Percentiles rank a stretch among this genome's conserved stretches.
These are phyloP conservation scores for Yamadazyma triangularis DNA, from an alignment of 1,139 yeast species.

Conservation along the genomic window DNA sequence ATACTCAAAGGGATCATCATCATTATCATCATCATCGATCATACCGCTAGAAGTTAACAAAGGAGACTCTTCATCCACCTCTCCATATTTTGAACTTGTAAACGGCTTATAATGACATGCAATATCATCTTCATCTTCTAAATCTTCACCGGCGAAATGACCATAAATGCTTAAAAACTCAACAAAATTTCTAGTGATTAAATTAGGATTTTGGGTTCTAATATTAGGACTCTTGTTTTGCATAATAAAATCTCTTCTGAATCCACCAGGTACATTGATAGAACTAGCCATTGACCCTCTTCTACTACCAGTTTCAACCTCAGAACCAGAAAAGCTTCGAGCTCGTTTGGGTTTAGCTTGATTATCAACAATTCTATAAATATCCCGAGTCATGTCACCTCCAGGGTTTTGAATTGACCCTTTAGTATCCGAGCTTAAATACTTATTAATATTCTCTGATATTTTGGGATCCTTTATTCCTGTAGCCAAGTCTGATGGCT, in stretches of 20 bases:
- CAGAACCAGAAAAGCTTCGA: slow-evolving; percentile 22
- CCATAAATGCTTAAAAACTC: slow-evolving; percentile 75
- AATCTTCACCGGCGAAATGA: slow-evolving; percentile 78
- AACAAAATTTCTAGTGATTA: slow-evolving; percentile 63
- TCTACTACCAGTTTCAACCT: slow-evolving; percentile 26
- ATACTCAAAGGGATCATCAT: slow-evolving; percentile 6
- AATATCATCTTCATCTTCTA: slow-evolving; percentile 63
- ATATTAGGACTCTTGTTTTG: slow-evolving; percentile 15
- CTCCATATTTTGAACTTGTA: slow-evolving; percentile 13
- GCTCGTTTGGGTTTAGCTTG: slow-evolving; percentile 5
- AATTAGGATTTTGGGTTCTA: slow-evolving; percentile 28
- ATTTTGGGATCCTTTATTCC: slow-evolving; percentile 23
- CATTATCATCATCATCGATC: slow-evolving; percentile 3
- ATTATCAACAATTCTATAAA: slow-evolving; percentile 57
- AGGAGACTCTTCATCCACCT: slow-evolving; percentile 45
- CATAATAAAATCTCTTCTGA: slow-evolving; percentile 62
- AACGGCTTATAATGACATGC: slow-evolving; percentile 45
- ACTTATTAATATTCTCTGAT: slow-evolving; percentile 21
- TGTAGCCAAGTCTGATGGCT: slow-evolving; percentile 10
- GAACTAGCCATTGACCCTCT: slow-evolving; percentile 64
- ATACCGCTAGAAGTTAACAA: slow-evolving; percentile 18
- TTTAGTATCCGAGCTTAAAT: slow-evolving; percentile 21
- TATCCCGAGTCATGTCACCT: slow-evolving; percentile 81
- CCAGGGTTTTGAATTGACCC: slow-evolving; percentile 64
- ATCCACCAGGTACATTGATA: slow-evolving; percentile 75